Evolutionary conservation across 129 eudicot genomes (phyloP), one percentile per base, ranked within the genome.

Genomic region (Oenanthe sinensis): DNA sequence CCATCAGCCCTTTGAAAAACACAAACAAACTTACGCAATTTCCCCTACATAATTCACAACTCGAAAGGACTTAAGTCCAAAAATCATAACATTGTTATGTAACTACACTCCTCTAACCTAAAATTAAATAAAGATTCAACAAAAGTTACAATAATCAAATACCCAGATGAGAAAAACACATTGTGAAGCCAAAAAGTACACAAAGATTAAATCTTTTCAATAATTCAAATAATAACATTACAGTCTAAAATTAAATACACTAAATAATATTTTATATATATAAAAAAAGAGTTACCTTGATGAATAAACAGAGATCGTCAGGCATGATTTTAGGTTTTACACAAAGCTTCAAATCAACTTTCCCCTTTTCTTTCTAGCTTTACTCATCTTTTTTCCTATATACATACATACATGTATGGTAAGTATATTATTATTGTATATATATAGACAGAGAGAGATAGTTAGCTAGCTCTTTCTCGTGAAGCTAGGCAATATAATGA

Each of bases 241-340:
- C n/a, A 28, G 15, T 45, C 67, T 28, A 47, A 79, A 75, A 28
- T 54, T 17, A 72, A 12, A 54, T 20, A 16, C 60, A 71, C 6
- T 17, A 50, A 12, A 45, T 14, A 84, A 28, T 5, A n/a, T n/a
- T n/a, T n/a, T n/a, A n/a, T n/a, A 17, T 33, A 42, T 74, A 75
- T 62, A 10, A 43, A 36, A 36, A 72, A 48, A 15, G 45, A 42
- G 72, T n/a, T 84, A 91, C 97, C 93, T 87, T 89, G 71, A 69
- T 43, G 87, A 84, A 82, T 81, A 84, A 79, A 76, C 82, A 80
- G 60, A 81, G 82, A 85, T 76, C 87, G 77, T 84, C 92, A 28
- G 89, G 84, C 97, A 91, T 91, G 69, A n/a, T 67, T 62, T 44
- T 48, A 48, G 75, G 37, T 79, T 82, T 49, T 11, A 15, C 15